phyloP scores from a whole-genome alignment of 257 asterid genomes.

The Solanum chiquidenum region DNA sequence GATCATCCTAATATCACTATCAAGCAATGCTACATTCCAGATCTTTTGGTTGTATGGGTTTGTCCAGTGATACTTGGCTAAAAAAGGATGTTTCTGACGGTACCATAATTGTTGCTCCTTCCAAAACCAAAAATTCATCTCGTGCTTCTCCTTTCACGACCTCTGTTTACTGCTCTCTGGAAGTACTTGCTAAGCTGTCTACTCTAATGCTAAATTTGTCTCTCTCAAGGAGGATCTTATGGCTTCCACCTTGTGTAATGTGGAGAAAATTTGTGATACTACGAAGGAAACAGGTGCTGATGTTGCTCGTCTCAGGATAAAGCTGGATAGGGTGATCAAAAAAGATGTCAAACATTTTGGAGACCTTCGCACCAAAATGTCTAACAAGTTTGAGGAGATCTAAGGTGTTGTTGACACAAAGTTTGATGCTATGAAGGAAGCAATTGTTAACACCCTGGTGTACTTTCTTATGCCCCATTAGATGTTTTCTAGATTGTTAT shows the following conservation, averaged over 20 bases:
- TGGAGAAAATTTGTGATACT: not conserved
- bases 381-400: not conserved
- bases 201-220: not conserved
- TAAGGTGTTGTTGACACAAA: not conserved
- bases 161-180: not conserved
- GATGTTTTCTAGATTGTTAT: not conserved
- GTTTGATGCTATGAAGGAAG: not conserved
- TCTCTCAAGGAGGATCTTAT: not conserved
- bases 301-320: not conserved
- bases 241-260: not conserved
- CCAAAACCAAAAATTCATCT: not conserved
- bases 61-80: not conserved
- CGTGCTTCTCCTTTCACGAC: not conserved
- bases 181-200: not conserved
- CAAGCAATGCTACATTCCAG: not conserved
- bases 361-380: not conserved
- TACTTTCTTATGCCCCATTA: not conserved
- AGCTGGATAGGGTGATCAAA: not conserved
- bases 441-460: not conserved
- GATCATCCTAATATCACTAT: not conserved
- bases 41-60: not conserved
- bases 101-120: not conserved
- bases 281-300: not conserved
- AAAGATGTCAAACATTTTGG: not conserved
- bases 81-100: not conserved